Percentiles rank a stretch among this genome's conserved stretches.
Conservation (phyloP, 495 filamentous ascomycete genomes). For the Recurvomyces mirabilis region DNA sequence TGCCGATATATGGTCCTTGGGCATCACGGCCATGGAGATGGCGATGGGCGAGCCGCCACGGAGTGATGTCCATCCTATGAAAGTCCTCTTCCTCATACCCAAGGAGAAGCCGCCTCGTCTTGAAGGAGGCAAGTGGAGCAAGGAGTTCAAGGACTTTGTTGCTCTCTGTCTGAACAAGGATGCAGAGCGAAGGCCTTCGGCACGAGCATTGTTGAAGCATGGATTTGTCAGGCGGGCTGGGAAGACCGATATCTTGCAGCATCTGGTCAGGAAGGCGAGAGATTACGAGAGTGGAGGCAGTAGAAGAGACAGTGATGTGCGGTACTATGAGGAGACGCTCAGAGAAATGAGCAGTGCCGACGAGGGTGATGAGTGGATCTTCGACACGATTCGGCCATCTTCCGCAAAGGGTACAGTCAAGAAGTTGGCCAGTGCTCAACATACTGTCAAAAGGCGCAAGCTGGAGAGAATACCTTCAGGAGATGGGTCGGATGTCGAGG, state of each 20-base stretch:
- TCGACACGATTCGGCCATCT: constrained; percentile 73
- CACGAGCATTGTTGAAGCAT: constrained; percentile 82
- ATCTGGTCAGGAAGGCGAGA: constrained; percentile 53
- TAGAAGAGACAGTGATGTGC: constrained; percentile 45
- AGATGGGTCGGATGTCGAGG: constrained; percentile 17
- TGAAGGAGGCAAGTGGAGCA: constrained; percentile 74
- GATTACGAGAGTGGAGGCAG: constrained; percentile 60
- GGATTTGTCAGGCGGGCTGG: constrained; percentile 78
- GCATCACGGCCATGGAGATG: constrained; percentile 92
- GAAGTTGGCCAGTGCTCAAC: constrained; percentile 25
- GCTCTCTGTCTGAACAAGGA: constrained; percentile 83
- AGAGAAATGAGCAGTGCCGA: constrained; percentile 29
- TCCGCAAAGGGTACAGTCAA: constrained; percentile 19
- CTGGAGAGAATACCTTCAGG: constrained; percentile 27
- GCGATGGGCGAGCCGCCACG: constrained; percentile 87
- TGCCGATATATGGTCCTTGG: constrained; percentile 95
- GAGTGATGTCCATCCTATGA: constrained; percentile 90
- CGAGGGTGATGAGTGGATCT: constrained; percentile 86
- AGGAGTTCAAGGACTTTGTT: constrained; percentile 88
- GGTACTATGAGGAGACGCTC: constrained; percentile 85
- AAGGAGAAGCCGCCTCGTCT: constrained; percentile 79
- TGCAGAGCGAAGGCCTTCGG: constrained; percentile 68
- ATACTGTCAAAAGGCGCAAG: constrained; percentile 41
- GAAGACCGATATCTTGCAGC: constrained; percentile 71
- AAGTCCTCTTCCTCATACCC: constrained; percentile 93